Conservation (phyloP, 352 stramenopile genomes). For the Stephanocyclus meneghinianus region DNA sequence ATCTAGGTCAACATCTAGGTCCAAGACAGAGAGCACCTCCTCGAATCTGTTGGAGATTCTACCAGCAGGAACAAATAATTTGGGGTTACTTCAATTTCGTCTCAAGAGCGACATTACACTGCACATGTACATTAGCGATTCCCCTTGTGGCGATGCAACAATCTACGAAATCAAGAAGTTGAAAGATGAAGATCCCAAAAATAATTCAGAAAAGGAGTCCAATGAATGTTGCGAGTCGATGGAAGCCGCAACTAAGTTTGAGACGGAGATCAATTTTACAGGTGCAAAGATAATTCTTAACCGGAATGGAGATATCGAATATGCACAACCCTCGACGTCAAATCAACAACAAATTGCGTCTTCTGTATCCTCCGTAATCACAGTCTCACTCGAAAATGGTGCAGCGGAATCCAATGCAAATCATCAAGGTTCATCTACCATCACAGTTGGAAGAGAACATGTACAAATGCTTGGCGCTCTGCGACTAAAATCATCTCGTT, state of each 20-base stretch:
- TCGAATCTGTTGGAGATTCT: constrained; percentile 25
- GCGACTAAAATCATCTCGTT: constrained; percentile 89
- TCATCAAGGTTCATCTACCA: not conserved
- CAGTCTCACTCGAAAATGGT: constrained; percentile 3
- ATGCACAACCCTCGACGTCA: not conserved
- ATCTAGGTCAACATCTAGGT: not conserved
- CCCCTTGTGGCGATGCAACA: constrained; percentile 90
- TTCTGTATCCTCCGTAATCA: constrained; percentile 28
- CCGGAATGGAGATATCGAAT: constrained; percentile 14
- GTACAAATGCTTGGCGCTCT: constrained; percentile 84
- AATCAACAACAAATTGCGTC: not conserved
- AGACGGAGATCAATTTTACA: constrained; percentile 55
- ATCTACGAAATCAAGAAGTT: constrained; percentile 84
- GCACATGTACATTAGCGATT: constrained; percentile 90
- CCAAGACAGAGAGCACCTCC: not conserved
- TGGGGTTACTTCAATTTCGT: constrained; percentile 30
- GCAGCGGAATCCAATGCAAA: not conserved
- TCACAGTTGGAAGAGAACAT: constrained; percentile 47
- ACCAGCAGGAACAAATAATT: constrained; percentile 1
- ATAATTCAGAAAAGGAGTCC: constrained; percentile 9
- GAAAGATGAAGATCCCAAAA: constrained; percentile 8
- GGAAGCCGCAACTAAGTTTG: not conserved
- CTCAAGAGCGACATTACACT: constrained; percentile 82
- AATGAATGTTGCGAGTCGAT: constrained; percentile 2
- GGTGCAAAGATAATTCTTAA: constrained; percentile 79